Evolutionary conservation across 169 alveolate genomes (phyloP), one percentile per base, ranked within the genome.

Genomic region (Hammondia hammondi): DNA sequence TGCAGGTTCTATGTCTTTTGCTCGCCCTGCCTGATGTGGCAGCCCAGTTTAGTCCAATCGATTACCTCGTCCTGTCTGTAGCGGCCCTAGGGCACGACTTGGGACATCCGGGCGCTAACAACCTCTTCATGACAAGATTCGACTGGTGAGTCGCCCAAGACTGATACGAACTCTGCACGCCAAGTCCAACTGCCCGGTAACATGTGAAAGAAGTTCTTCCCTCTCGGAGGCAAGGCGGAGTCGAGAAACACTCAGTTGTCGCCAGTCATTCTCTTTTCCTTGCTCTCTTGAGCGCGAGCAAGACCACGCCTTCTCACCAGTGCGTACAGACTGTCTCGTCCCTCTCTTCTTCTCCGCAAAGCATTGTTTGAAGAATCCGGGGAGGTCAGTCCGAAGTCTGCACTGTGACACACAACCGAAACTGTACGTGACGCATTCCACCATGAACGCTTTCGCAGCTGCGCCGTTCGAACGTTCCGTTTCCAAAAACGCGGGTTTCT

Each of bases 51-150:
- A 85, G 87, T 7, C 93, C 93, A 29, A 82, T 77, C 24, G 96
- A 94, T 72, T 81, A 84, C 43, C 39, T 94, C 29, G 94, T 92
- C 29, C 61, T 94, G 72, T 87, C 92, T 29, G 91, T 94, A 29
- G 96, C 95, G 19, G 96, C 96, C 10, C 92, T 94, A 32, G 92
- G 91, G 9, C 96, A 94, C 57, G 96, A 94, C 88, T 27, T 94
- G 12, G 93, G 94, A 24, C 96, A 94, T 81, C 96, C 94, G 10
- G 96, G 96, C 46, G 73, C 91, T 57, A 94, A 94, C 82, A 94
- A 94, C 84, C 85, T 77, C 73, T 94, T 81, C 93, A 77, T 91
- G 94, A 81, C 61, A 17, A 46, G 92, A 12, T 37, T 48, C 92
- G 39, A 93, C 81, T 57, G 94, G 93, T 57, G 21, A 3, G 61